phyloP scores from a whole-genome alignment of 805 yeast species.

The Wickerhamomyces queroliae region DNA sequence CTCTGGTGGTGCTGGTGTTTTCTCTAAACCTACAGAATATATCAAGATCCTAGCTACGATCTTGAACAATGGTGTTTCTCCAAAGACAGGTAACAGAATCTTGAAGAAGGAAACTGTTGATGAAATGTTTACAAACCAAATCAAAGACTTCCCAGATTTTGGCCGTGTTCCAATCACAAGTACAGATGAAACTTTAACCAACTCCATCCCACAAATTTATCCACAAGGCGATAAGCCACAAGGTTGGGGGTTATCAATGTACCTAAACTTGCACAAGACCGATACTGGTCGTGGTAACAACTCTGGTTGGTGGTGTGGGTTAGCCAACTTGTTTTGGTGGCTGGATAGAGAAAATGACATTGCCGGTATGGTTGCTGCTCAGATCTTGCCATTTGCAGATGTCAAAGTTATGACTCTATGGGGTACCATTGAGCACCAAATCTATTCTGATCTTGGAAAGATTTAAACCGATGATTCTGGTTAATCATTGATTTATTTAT shows the following conservation, averaged over 20 bases:
- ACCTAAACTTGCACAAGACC: slow-evolving; percentile 19
- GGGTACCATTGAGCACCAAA: slow-evolving; percentile 14
- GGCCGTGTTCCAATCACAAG: slow-evolving; percentile 11
- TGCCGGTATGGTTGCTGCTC: slow-evolving; percentile 34
- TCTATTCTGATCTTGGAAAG: slow-evolving; percentile 9
- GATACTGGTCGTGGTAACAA: slow-evolving; percentile 32
- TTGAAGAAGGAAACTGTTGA: slow-evolving; percentile 27
- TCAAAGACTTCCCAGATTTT: slow-evolving; percentile 23
- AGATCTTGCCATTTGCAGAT: slow-evolving; percentile 31
- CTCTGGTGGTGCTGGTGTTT: slow-evolving; percentile 40
- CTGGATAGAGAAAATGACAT: slow-evolving; percentile 31
- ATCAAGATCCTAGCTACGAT: slow-evolving; percentile 32
- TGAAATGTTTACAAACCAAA: slow-evolving; percentile 26
- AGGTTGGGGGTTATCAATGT: slow-evolving; percentile 28
- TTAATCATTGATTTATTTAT: too few species aligned
- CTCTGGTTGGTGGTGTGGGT: slow-evolving; percentile 35
- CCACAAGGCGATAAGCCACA: slow-evolving; percentile 22
- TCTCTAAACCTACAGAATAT: slow-evolving; percentile 34
- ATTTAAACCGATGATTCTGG: neutral
- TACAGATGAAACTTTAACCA: slow-evolving; percentile 9
- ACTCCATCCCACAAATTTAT: slow-evolving; percentile 14
- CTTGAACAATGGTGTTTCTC: slow-evolving; percentile 36
- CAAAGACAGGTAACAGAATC: slow-evolving; percentile 26
- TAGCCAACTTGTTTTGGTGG: slow-evolving; percentile 36
- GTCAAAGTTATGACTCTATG: slow-evolving; percentile 12